A percentile compares a stretch with the other conserved stretches of the same genome.
These are phyloP conservation scores for Ascochyta viciae-villosae DNA, from an alignment of 2,329 filamentous ascomycete species.

Conservation along the genomic window DNA sequence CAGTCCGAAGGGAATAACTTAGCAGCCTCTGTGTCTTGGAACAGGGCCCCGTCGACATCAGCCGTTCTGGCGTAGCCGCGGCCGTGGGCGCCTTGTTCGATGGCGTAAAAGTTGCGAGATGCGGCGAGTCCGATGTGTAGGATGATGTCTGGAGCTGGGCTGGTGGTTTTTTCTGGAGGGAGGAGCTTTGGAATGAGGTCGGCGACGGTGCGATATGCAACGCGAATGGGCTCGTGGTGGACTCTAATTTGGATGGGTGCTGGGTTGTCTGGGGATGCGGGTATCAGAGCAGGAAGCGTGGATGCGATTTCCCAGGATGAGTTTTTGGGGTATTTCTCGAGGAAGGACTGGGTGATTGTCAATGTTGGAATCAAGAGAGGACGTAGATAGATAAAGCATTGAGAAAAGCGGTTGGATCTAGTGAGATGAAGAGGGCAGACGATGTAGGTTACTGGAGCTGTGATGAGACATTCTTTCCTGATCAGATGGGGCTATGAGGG, in stretches of 20 bases:
- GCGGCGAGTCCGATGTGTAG: slow-evolving; percentile 51
- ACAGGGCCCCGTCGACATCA: slow-evolving; percentile 44
- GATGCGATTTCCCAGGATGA: slow-evolving; percentile 50
- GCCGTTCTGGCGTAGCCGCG: slow-evolving; percentile 40
- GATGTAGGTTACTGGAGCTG: no score
- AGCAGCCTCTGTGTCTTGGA: slow-evolving; percentile 28
- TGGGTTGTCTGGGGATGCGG: slow-evolving; percentile 28
- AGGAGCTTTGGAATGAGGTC: slow-evolving; percentile 38
- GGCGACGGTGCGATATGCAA: slow-evolving; percentile 43
- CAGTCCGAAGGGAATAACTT: neutral
- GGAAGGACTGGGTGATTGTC: slow-evolving; percentile 39
- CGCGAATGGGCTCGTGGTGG: slow-evolving; percentile 44
- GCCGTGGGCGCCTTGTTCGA: slow-evolving; percentile 41
- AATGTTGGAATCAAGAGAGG: slow-evolving; percentile 1
- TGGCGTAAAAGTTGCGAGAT: slow-evolving; percentile 43
- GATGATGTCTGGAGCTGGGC: slow-evolving; percentile 39
- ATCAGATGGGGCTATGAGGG: no score
- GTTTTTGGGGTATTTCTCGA: slow-evolving; percentile 40
- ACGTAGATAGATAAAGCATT: neutral
- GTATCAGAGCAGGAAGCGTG: slow-evolving; percentile 44
- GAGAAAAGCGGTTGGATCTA: neutral
- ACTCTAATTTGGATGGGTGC: slow-evolving; percentile 47
- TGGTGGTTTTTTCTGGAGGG: slow-evolving; percentile 24
- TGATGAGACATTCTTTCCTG: no score
- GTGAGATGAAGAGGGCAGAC: neutral